Evolutionary conservation across 2,329 filamentous ascomycete genomes (phyloP).

Genomic region (Xylaria sp.): DNA sequence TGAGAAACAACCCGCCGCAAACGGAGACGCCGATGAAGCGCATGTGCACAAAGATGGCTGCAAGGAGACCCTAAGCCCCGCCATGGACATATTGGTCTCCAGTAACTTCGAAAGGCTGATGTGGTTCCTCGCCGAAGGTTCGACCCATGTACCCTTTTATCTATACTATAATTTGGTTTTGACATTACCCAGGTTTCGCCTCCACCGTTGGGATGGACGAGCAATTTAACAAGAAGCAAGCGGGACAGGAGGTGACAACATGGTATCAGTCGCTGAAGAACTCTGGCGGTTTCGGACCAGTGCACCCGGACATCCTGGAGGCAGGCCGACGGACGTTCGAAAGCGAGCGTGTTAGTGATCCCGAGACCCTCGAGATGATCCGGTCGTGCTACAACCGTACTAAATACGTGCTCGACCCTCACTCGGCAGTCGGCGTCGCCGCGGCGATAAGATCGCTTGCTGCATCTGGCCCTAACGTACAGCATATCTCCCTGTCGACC

Average conservation of each 20-base stretch:
- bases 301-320: slow-evolving; percentile 74
- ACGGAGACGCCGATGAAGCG: slow-evolving; percentile 63
- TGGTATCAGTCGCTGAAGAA: slow-evolving; percentile 85
- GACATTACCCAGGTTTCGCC: slow-evolving; percentile 57
- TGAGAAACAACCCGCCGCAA: slow-evolving; percentile 77
- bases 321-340: slow-evolving; percentile 77
- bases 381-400: slow-evolving; percentile 55
- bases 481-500: slow-evolving; percentile 87
- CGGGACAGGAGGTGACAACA: slow-evolving; percentile 73
- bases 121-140: slow-evolving; percentile 81
- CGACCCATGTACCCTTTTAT: background rate
- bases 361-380: slow-evolving; percentile 72
- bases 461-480: slow-evolving; percentile 55
- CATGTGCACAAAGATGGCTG: slow-evolving; percentile 74
- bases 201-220: slow-evolving; percentile 64
- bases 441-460: slow-evolving; percentile 73
- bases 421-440: slow-evolving; percentile 85
- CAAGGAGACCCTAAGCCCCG: slow-evolving; percentile 89
- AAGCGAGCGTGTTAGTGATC: slow-evolving; percentile 73
- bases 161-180: background rate
- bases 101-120: slow-evolving; percentile 96
- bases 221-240: slow-evolving; percentile 69
- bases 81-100: slow-evolving; percentile 96
- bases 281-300: slow-evolving; percentile 78
- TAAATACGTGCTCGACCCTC: slow-evolving; percentile 86